A percentile compares a stretch with the other conserved stretches of the same genome.
Evolutionary conservation across 805 yeast genomes (phyloP).

Genomic region (Candida succiphila): DNA sequence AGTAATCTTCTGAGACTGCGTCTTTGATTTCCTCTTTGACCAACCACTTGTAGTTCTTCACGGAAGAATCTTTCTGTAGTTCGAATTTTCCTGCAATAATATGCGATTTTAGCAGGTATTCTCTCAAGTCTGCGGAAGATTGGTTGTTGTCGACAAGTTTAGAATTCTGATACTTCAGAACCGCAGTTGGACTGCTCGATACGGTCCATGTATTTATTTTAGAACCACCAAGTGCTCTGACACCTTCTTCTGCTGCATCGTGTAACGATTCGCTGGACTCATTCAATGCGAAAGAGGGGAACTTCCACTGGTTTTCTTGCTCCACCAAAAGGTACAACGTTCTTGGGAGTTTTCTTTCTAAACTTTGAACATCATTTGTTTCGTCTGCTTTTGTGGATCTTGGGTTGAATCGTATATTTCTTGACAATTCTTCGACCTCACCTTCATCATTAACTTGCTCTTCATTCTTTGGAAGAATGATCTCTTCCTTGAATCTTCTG

Average conservation of each 20-base stretch:
- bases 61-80: slow-evolving; percentile 27
- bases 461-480: slow-evolving; percentile 64
- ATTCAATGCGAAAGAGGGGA: slow-evolving; percentile 59
- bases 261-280: slow-evolving; percentile 49
- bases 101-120: slow-evolving; percentile 78
- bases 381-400: slow-evolving; percentile 74
- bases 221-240: slow-evolving; percentile 63
- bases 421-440: slow-evolving; percentile 28
- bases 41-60: slow-evolving; percentile 67
- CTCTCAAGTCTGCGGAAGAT: slow-evolving; percentile 27
- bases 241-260: slow-evolving; percentile 63
- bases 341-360: slow-evolving; percentile 72
- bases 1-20: slow-evolving; percentile 46
- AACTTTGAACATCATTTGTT: slow-evolving; percentile 46
- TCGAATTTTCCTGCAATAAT: slow-evolving; percentile 76
- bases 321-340: slow-evolving; percentile 72
- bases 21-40: slow-evolving; percentile 66
- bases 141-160: slow-evolving; percentile 12
- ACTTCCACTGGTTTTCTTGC: slow-evolving; percentile 45
- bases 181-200: slow-evolving; percentile 80
- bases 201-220: slow-evolving; percentile 81
- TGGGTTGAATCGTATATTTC: slow-evolving; percentile 61
- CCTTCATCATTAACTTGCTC: slow-evolving; percentile 19
- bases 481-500: slow-evolving; percentile 69
- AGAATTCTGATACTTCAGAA: slow-evolving; percentile 32